Base-by-base conservation (phyloP, 176 grass and related monocot genomes). In the Saccharum officinarum region DNA sequence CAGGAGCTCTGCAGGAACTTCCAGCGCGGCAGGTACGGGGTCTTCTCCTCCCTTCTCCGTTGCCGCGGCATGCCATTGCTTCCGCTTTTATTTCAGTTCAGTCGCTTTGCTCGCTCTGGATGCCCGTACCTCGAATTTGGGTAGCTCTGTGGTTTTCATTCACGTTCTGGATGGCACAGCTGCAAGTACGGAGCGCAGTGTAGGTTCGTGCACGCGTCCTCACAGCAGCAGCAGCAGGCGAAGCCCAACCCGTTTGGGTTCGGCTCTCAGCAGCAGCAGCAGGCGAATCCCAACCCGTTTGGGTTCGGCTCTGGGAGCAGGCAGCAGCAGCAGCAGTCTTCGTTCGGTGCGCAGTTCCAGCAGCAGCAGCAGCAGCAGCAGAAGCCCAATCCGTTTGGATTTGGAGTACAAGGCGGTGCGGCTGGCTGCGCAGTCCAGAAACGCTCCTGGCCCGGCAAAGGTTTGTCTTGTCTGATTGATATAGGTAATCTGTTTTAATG, bases 151-250 rank as follows among this genome's bases (percentile, higher is more conserved):
- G 49, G 34, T 57, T 37, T 11, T 83, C 79, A 82, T 66, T 18
- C 26, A 31, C 23, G 6, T 84, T 76, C 44, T 67, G 59, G 57
- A 62, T 87, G 67, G 2, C 18, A 49, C 88, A 98, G 96, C 59
- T 98, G 93, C 84, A 90, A 83, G 78, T 98, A 89, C 86, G 96
- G 96, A 54, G 89, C 84, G 7, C 86, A 93, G 39, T 98, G 96
- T 60, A 95, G 83, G 87, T 98, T 78, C 75, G 73, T 80, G 76
- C 96, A 98, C 83, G 75, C 62, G 20, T 87, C 86, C 34, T 76
- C 86, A 0, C 73, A 84, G 59, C 50, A 54, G 50, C 85, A 46
- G 30, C 86, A 84, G 46, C 85, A 92, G 82, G 34, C 76, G 62
- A 95, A 75, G 37, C 68, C 93, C 47, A 98, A 92, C 67, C 89